These are phyloP conservation scores for Fraxinus sp. DNA, from an alignment of 305 asterid species.

Conservation along the genomic window DNA sequence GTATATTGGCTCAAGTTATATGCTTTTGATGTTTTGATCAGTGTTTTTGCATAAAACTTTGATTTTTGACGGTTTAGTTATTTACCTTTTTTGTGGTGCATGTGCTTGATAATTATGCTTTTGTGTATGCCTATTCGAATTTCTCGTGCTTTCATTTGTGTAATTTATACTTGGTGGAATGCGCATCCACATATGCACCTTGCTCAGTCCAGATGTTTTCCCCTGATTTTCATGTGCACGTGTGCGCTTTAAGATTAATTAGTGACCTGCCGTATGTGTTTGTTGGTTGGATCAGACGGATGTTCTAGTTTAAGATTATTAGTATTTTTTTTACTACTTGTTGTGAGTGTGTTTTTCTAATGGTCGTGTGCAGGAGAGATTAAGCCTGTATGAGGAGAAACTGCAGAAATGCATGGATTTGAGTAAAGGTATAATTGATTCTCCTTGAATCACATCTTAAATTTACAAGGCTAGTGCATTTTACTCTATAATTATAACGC, in stretches of 20 bases:
- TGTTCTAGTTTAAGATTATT: not conserved
- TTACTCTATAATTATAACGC: not conserved
- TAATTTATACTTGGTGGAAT: not conserved
- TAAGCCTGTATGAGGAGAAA: constrained; percentile 76
- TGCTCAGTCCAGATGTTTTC: constrained; percentile 3
- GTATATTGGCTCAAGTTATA: not conserved
- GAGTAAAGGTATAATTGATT: constrained; percentile 58
- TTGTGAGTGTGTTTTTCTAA: not conserved
- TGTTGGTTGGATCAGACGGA: not conserved
- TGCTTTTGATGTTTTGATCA: constrained; percentile 10
- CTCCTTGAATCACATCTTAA: constrained; percentile 15
- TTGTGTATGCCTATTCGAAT: not conserved
- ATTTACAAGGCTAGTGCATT: not conserved
- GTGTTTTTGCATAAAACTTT: constrained; percentile 4
- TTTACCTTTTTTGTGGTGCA: not conserved
- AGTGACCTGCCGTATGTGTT: not conserved
- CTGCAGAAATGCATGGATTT: constrained; percentile 59
- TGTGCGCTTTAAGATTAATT: not conserved
- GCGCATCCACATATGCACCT: not conserved
- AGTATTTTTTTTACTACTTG: constrained; percentile 12
- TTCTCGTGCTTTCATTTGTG: not conserved
- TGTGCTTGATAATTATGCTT: constrained; percentile 2
- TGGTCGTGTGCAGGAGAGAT: constrained; percentile 61
- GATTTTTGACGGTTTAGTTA: not conserved
- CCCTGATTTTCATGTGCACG: not conserved